Base-by-base conservation (phyloP, 352 stramenopile species). In the Phytophthora citrophthora region DNA sequence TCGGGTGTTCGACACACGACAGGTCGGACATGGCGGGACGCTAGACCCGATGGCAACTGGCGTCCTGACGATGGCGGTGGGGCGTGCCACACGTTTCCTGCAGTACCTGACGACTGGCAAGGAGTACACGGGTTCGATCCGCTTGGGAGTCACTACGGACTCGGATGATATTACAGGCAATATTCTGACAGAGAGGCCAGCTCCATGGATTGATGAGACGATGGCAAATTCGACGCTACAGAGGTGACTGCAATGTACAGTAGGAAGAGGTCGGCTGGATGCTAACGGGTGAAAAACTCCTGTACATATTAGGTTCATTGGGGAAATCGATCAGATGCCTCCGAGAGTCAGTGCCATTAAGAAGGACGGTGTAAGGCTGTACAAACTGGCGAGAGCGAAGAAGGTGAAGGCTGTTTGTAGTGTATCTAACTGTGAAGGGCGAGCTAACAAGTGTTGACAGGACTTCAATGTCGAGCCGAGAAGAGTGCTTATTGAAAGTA, bases 31-130 rank as follows among this genome's bases (percentile, higher is more conserved):
- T 51, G 86, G 77, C 39, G 89, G 89, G 29, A 96, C 89, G 54
- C 71, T 96, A n/a, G 89, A 96, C 65, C 89, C 89, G 10, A 95
- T 96, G 86, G 89, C 89, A 16, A 95, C 87, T 29, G 89, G 89
- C 20, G 89, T 96, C 50, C 73, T 96, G 39, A 86, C 86, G 23
- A 71, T 95, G 70, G 89, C 87, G 20, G 62, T 96, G 24, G 88
- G 88, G 36, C 73, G 81, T 31, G 89, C 89, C 18, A 96, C 89
- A 54, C 91, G 83, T 56, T 94, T 95, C 75, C 70, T 96, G 34
- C 70, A 94, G 75, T 89, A 86, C 39, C 29, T 95, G 32, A 71
- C 60, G 15, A 87, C 68, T 1, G 79, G 77, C 24, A 96, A 96
- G 53, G 86, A 89, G 62, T 96, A 96, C 56, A 66, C 64, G 3